Conservation (phyloP, 1,139 yeast species). For the Pichia sp. region DNA sequence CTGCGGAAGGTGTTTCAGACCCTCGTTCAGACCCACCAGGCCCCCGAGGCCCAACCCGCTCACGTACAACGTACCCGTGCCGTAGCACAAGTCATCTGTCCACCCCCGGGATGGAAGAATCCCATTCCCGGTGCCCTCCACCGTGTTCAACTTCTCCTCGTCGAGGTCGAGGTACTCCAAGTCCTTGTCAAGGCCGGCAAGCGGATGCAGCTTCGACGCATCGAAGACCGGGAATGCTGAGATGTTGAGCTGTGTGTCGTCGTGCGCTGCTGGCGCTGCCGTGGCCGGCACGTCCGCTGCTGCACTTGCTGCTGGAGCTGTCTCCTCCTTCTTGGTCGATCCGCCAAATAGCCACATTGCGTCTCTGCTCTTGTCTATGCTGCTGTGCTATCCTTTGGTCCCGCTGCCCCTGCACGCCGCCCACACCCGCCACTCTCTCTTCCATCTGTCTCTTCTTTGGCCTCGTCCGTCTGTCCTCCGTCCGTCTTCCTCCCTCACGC, state of each 20-base stretch:
- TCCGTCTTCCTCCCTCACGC: not conserved
- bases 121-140: slow-evolving; percentile 81
- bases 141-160: slow-evolving; percentile 65
- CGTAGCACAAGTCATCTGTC: slow-evolving; percentile 96
- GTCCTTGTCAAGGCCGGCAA: slow-evolving; percentile 87
- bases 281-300: not conserved
- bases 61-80: slow-evolving; percentile 92
- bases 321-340: slow-evolving; percentile 9
- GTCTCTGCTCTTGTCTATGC: not conserved
- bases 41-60: slow-evolving; percentile 79
- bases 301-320: not conserved
- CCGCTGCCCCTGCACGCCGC: too few relatives aligned
- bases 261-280: not conserved
- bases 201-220: slow-evolving; percentile 76
- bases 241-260: slow-evolving; percentile 13
- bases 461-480: not conserved
- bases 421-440: not conserved
- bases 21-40: slow-evolving; percentile 80
- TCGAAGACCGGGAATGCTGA: slow-evolving; percentile 46
- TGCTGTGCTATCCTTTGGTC: not conserved
- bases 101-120: slow-evolving; percentile 92
- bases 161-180: slow-evolving; percentile 88
- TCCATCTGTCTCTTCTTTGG: not conserved
- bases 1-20: slow-evolving; percentile 69
- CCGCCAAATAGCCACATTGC: slow-evolving; percentile 18